phyloP scores from a whole-genome alignment of 495 filamentous ascomycete species.

The Aspergillus funiculosus region DNA sequence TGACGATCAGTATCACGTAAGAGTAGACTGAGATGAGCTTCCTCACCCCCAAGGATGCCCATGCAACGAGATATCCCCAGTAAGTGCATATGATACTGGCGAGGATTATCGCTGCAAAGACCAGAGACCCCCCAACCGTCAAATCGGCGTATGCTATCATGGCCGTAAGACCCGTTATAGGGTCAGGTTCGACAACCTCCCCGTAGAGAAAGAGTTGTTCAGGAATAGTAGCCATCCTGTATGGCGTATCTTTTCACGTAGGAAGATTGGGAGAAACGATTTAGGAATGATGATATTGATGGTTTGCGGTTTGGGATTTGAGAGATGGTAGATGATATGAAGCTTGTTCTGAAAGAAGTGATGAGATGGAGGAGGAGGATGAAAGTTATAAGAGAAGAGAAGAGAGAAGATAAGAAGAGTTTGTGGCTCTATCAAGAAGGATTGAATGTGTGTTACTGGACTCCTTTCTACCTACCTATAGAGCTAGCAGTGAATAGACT shows the following conservation, averaged over 20 bases:
- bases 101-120: conserved; percentile 7
- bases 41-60: neutral
- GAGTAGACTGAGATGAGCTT: neutral
- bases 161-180: neutral
- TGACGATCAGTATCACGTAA: neutral
- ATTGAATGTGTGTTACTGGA: neutral
- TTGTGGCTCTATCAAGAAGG: neutral
- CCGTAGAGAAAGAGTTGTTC: conserved; percentile 19
- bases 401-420: neutral
- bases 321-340: neutral
- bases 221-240: conserved; percentile 13
- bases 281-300: neutral
- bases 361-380: neutral
- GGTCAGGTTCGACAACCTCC: conserved; percentile 4
- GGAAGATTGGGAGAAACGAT: neutral
- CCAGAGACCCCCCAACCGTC: neutral
- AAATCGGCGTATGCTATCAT: conserved; percentile 12
- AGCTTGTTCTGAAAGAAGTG: neutral
- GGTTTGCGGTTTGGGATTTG: neutral
- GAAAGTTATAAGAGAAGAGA: neutral
- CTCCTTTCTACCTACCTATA: neutral
- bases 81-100: neutral
- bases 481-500: neutral
- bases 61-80: neutral
- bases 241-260: neutral